Evolutionary conservation across 2,329 filamentous ascomycete genomes (phyloP).

Genomic region (Ceratocystiopsis minuta): DNA sequence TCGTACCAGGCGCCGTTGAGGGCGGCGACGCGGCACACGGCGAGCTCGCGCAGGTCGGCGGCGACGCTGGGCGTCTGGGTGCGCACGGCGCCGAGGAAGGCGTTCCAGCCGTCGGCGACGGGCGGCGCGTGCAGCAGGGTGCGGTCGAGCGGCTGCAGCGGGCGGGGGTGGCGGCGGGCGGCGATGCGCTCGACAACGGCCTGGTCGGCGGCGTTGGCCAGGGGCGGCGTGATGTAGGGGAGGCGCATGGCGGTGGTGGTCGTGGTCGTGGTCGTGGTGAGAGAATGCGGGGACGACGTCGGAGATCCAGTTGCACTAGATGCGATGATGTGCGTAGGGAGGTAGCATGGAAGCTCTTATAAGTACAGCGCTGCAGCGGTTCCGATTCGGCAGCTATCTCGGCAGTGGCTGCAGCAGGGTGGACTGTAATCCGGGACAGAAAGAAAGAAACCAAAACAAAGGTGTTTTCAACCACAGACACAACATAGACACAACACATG

Average conservation of each 20-base stretch:
- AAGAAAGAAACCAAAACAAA: no score
- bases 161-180: conserved; percentile 48
- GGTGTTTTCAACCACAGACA: no score
- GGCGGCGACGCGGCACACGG: conserved; percentile 65
- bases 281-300: no score
- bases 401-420: no score
- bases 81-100: conserved; percentile 45
- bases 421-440: no score
- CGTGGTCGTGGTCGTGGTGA: neutral
- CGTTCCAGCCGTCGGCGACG: conserved; percentile 61
- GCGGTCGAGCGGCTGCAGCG: conserved; percentile 58
- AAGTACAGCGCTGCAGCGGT: no score
- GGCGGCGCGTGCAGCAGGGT: conserved; percentile 56
- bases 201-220: conserved; percentile 25
- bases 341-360: no score
- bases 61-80: conserved; percentile 34
- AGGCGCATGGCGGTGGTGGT: conserved; percentile 37
- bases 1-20: conserved; percentile 75
- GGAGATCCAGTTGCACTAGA: no score
- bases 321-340: no score
- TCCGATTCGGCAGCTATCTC: no score
- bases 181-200: conserved; percentile 45
- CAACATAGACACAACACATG: no score
- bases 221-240: conserved; percentile 39
- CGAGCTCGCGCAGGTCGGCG: conserved; percentile 51